Evolutionary conservation across 129 eudicot species (phyloP), one percentile per base, ranked within the genome.

Genomic region (Scalesia atractyloides): DNA sequence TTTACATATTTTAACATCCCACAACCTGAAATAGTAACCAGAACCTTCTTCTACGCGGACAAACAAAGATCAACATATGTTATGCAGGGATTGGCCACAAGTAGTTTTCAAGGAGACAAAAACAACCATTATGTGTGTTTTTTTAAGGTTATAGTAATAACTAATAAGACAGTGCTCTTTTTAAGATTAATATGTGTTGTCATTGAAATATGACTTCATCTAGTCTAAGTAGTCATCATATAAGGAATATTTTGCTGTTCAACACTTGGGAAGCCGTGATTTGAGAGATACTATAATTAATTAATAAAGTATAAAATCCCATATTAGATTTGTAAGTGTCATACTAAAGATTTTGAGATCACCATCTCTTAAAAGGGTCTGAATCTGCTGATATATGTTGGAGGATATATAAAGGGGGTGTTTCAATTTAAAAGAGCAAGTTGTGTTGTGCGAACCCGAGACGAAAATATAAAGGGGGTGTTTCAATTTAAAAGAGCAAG

Each of bases 101-200:
- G 77, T 73, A 60, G 54, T 66, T 80, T 79, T 82, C 85, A 64
- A 69, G 78, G 70, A 81, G 80, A 83, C 88, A 83, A 57, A 81
- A 80, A 81, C 84, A 76, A 80, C 82, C 90, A 87, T 90, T 83
- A 80, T n/a, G 70, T 57, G n/a, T n/a, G 15, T 5, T 69, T 63
- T 49, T 67, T 80, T 49, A 63, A 54, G 12, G 59, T 69, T 66
- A 41, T 60, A 73, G 76, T 82, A 80, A 30, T 15, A 78, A 63
- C 46, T 8, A 41, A 41, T 41, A 41, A 41, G 74, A 76, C 66
- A 50, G 59, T 66, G 73, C 53, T 58, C 10, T 73, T 72, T 74
- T 66, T 81, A 30, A 75, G 82, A 78, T 80, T 75, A 7, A 7
- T 39, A 50, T 75, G 36, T 74, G 59, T 75, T 67, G 76, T 80